Percentiles rank a stretch among this genome's conserved stretches.
These are phyloP conservation scores for Globisporangium iwayamae DNA, from an alignment of 352 stramenopile species.

Conservation along the genomic window DNA sequence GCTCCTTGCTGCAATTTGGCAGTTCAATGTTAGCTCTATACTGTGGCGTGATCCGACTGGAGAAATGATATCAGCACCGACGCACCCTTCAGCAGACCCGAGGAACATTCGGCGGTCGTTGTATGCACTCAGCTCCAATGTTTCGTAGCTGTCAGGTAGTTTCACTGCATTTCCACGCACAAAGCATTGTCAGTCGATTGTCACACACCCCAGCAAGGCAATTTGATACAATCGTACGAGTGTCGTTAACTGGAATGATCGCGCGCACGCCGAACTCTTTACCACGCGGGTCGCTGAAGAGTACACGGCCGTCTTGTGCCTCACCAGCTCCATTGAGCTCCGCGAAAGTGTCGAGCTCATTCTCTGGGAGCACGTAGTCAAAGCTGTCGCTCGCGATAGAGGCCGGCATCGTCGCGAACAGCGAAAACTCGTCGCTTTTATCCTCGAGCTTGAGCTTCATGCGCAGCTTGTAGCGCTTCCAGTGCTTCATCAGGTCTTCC, in stretches of 20 bases:
- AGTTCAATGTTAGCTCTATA: background rate
- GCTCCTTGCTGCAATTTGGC: slow-evolving; percentile 42
- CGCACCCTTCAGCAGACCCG: slow-evolving; percentile 72
- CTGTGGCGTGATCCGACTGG: background rate
- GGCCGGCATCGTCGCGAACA: slow-evolving; percentile 52
- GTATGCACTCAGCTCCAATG: slow-evolving; percentile 43
- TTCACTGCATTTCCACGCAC: slow-evolving; percentile 38
- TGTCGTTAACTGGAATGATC: slow-evolving; percentile 37
- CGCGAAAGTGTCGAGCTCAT: slow-evolving; percentile 25
- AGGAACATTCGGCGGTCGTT: slow-evolving; percentile 63
- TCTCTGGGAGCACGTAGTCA: slow-evolving; percentile 15
- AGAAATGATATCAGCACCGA: background rate
- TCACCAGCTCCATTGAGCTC: slow-evolving; percentile 32
- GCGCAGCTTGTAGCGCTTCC: slow-evolving; percentile 86
- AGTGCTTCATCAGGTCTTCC: slow-evolving; percentile 72
- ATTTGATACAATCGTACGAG: slow-evolving; percentile 16
- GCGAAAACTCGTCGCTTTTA: slow-evolving; percentile 44
- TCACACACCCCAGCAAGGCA: background rate
- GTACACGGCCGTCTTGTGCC: slow-evolving; percentile 20
- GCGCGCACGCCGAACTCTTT: slow-evolving; percentile 61
- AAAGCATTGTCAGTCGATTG: slow-evolving; percentile 5
- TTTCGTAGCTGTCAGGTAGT: slow-evolving; percentile 36
- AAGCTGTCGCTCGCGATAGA: slow-evolving; percentile 24
- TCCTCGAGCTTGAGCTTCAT: slow-evolving; percentile 80
- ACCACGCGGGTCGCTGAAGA: slow-evolving; percentile 64